Evolutionary conservation across 148 eudicot species (phyloP).

Genomic region (Silene uniflora): DNA sequence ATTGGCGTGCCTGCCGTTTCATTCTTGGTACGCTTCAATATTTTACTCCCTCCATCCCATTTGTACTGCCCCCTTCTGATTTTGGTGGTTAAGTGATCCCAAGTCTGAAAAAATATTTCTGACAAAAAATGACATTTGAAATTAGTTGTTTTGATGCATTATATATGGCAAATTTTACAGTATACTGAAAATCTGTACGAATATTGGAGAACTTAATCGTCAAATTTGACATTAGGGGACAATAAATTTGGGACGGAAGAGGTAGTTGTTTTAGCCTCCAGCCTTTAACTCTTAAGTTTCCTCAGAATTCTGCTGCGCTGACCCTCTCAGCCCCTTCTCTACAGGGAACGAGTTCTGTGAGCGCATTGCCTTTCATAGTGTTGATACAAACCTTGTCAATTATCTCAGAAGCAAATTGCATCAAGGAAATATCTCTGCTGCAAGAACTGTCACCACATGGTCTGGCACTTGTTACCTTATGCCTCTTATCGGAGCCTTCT

Average conservation of each 20-base stretch:
- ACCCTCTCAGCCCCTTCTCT: not conserved
- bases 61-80: no score
- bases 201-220: no score
- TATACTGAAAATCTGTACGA: no score
- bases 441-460: constrained; percentile 75
- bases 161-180: no score
- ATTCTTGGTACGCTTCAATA: constrained; percentile 50
- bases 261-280: not conserved
- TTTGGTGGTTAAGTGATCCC: no score
- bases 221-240: no score
- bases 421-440: constrained; percentile 69
- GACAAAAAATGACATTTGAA: no score
- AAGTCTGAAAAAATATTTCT: no score
- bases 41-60: not conserved
- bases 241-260: no score
- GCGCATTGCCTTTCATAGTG: constrained; percentile 74
- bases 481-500: constrained; percentile 66
- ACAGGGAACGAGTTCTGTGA: constrained; percentile 82
- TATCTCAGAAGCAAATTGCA: constrained; percentile 64
- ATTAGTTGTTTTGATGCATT: no score
- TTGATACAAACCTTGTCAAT: constrained; percentile 62
- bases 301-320: not conserved
- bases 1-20: constrained; percentile 80
- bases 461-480: constrained; percentile 73
- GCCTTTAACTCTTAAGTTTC: not conserved